phyloP scores from a whole-genome alignment of 345 rosid species.

The Nasturtium officinale region DNA sequence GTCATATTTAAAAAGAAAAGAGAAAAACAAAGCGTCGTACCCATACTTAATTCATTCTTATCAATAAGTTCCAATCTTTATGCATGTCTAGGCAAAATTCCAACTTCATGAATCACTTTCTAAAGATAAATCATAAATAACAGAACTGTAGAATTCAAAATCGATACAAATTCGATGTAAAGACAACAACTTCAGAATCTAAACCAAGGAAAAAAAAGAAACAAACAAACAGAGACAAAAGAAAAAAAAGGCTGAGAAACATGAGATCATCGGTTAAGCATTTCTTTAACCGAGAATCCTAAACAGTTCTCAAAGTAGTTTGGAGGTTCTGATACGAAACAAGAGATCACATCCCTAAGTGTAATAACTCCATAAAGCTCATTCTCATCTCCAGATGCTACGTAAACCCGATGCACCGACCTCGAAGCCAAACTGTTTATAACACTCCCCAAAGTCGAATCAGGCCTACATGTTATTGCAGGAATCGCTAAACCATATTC shows the following conservation, averaged over 20 bases:
- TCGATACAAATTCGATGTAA: neutral
- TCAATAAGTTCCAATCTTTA: neutral
- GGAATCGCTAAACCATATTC: constrained; percentile 53
- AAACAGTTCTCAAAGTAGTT: constrained; percentile 60
- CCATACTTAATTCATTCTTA: neutral
- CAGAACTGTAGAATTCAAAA: neutral
- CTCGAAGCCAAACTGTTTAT: constrained; percentile 67
- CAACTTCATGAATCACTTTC: neutral
- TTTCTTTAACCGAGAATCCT: constrained; percentile 62
- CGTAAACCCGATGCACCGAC: constrained; percentile 74
- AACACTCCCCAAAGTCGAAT: constrained; percentile 68
- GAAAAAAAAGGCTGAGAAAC: neutral
- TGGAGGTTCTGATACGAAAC: constrained; percentile 82
- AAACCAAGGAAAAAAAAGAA: constrained; percentile 16
- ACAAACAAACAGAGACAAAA: neutral
- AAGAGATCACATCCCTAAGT: constrained; percentile 84
- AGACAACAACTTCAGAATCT: neutral
- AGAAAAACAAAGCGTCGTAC: neutral
- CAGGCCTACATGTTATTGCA: constrained; percentile 63
- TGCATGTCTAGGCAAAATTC: constrained; percentile 4
- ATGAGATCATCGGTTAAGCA: constrained; percentile 51
- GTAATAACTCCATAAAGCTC: constrained; percentile 83
- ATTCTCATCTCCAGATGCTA: constrained; percentile 50
- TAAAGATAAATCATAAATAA: constrained; percentile 2
- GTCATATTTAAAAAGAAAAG: too few species aligned